Conservation (phyloP, 2,329 filamentous ascomycete genomes). For the Ophiostoma pallidulum region DNA sequence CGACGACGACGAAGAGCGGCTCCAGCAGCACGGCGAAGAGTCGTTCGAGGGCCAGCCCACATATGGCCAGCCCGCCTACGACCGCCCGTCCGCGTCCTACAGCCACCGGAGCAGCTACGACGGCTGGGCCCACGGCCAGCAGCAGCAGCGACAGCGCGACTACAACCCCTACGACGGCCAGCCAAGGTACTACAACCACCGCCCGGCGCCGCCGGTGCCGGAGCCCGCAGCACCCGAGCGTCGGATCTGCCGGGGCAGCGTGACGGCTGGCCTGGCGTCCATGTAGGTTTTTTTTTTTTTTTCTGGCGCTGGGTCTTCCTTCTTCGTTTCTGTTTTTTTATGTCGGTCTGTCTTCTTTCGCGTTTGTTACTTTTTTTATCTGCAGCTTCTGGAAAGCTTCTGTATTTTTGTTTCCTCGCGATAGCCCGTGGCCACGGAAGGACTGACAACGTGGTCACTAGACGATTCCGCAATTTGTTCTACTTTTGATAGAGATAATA, state of each 20-base stretch:
- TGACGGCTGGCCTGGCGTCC: not conserved
- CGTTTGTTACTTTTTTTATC: not conserved
- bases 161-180: too few species aligned
- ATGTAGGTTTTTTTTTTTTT: not conserved
- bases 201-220: too few species aligned
- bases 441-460: not conserved
- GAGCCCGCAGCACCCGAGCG: too few species aligned
- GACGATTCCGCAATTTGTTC: constrained; percentile 2
- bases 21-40: too few species aligned
- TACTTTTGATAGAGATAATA: not conserved
- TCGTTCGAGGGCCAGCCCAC: too few species aligned
- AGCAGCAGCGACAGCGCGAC: too few species aligned
- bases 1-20: too few species aligned
- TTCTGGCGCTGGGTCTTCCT: not conserved
- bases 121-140: too few species aligned
- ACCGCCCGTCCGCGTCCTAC: too few species aligned
- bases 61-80: too few species aligned
- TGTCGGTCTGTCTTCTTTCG: not conserved
- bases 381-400: not conserved
- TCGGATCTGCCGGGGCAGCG: not conserved
- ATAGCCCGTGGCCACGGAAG: not conserved
- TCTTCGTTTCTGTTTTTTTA: not conserved
- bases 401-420: not conserved
- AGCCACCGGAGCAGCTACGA: too few species aligned
- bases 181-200: too few species aligned